phyloP scores from a whole-genome alignment of 106 monocot genomes.

The Alisma plantagoaquatica region DNA sequence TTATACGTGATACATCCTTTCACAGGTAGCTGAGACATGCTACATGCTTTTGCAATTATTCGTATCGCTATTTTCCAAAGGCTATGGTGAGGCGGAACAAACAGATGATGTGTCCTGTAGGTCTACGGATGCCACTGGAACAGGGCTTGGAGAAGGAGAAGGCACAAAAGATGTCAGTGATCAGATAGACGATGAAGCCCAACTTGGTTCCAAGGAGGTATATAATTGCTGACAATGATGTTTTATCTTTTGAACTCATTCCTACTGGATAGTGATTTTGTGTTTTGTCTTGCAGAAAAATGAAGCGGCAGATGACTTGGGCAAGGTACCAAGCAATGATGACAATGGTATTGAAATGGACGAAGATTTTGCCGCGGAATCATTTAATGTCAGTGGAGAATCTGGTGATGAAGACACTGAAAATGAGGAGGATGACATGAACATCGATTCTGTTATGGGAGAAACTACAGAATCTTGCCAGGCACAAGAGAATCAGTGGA shows the following conservation, averaged over 20 bases:
- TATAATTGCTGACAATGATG: neutral
- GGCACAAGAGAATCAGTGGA: constrained; percentile 64
- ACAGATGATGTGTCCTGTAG: constrained; percentile 21
- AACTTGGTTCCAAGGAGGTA: constrained; percentile 27
- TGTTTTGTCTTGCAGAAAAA: constrained; percentile 26
- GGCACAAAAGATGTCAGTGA: constrained; percentile 77
- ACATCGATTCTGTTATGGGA: constrained; percentile 82
- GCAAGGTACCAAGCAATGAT: constrained; percentile 32
- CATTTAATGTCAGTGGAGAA: constrained; percentile 69
- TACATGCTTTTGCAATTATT: constrained; percentile 55
- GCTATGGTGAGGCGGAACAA: constrained; percentile 59
- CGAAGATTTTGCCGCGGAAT: constrained; percentile 77
- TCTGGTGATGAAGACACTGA: constrained; percentile 41
- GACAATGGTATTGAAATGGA: constrained; percentile 89
- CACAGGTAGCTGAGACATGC: constrained; percentile 66
- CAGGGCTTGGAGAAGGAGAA: constrained; percentile 92
- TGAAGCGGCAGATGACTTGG: constrained; percentile 39
- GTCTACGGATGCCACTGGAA: constrained; percentile 54
- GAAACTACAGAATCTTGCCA: constrained; percentile 37
- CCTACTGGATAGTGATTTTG: constrained; percentile 1
- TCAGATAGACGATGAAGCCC: constrained; percentile 77
- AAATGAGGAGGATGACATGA: constrained; percentile 50
- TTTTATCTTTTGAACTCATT: neutral
- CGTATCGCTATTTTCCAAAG: constrained; percentile 54
- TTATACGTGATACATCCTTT: neutral